phyloP scores from a whole-genome alignment of 169 alveolate species.

The Plasmodium adleri region DNA sequence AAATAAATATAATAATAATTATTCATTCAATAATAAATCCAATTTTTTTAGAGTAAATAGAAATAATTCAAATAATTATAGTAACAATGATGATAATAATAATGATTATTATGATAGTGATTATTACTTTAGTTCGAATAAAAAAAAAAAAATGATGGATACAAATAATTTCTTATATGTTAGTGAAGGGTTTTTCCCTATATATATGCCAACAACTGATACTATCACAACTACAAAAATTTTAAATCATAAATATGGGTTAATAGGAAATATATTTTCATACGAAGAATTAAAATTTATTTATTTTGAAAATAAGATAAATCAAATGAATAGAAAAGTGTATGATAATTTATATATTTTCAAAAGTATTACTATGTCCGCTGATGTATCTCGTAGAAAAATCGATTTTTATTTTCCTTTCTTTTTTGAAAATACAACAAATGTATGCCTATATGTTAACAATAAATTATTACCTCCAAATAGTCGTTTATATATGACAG shows the following conservation, averaged over 20 bases:
- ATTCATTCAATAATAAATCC: background rate
- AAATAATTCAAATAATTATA: background rate
- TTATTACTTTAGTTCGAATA: background rate
- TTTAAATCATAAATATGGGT: conserved; percentile 76
- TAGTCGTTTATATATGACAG: conserved; percentile 82
- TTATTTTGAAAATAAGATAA: conserved; percentile 74
- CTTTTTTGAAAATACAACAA: conserved; percentile 82
- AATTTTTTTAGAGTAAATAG: background rate
- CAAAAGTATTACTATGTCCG: conserved; percentile 78
- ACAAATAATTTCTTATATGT: conserved; percentile 58
- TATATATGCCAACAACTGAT: conserved; percentile 63
- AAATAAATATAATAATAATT: background rate
- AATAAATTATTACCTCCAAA: conserved; percentile 80
- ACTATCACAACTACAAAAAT: conserved; percentile 72
- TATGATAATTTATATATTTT: conserved; percentile 64
- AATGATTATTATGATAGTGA: background rate
- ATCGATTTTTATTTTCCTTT: conserved; percentile 81
- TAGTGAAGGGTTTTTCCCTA: conserved; percentile 45
- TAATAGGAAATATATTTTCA: conserved; percentile 77
- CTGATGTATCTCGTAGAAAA: conserved; percentile 82
- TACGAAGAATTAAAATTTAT: conserved; percentile 73
- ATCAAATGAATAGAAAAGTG: conserved; percentile 56
- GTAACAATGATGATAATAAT: background rate
- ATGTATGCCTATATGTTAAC: conserved; percentile 78
- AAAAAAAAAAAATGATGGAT: background rate